These are phyloP conservation scores for Sporothrix euskadiensis DNA, from an alignment of 2,329 filamentous ascomycete genomes.

Conservation along the genomic window DNA sequence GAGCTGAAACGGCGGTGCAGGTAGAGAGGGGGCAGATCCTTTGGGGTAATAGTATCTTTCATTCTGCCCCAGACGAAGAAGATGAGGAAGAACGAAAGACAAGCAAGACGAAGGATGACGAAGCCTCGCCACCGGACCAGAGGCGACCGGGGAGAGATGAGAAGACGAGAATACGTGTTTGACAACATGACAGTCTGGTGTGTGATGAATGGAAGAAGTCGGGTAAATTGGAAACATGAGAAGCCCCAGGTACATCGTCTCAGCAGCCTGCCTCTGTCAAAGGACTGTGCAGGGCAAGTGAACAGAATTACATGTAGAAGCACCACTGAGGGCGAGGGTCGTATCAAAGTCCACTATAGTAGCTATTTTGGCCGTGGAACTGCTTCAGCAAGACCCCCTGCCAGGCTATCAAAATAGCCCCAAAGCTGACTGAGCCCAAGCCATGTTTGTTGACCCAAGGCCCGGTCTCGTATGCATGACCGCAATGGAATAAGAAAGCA, in stretches of 20 bases:
- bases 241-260: background rate
- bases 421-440: background rate
- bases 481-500: background rate
- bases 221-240: conserved; percentile 6
- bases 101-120: background rate
- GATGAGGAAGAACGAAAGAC: background rate
- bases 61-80: background rate
- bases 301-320: background rate
- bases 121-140: background rate
- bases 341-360: background rate
- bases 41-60: background rate
- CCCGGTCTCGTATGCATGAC: background rate
- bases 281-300: background rate
- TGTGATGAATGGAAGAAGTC: background rate
- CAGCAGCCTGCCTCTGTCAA: background rate
- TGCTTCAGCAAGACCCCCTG: background rate
- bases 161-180: background rate
- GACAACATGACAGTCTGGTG: background rate
- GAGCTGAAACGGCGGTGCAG: conserved; percentile 23
- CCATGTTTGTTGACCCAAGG: background rate
- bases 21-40: background rate
- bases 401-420: background rate
- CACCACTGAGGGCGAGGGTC: background rate
- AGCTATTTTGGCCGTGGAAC: background rate
- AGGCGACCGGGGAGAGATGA: background rate